phyloP scores from a whole-genome alignment of 2,329 filamentous ascomycete species.

The Epicoccum nigrum region DNA sequence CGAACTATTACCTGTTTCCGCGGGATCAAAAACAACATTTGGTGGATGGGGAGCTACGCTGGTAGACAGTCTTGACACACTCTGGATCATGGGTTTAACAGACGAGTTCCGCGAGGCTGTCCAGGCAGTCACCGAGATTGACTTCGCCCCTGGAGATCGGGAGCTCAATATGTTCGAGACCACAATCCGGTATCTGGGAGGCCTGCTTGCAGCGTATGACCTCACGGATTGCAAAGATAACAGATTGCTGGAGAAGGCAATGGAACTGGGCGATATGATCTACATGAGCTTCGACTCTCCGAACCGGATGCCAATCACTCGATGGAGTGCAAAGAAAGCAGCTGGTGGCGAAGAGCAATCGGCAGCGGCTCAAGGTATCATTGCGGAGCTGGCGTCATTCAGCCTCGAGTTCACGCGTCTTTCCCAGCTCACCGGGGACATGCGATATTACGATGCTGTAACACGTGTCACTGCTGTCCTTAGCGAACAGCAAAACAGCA shows the following conservation, averaged over 20 bases:
- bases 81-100: slow-evolving; percentile 71
- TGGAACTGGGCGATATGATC: slow-evolving; percentile 66
- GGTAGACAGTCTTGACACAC: slow-evolving; percentile 72
- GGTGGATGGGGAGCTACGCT: slow-evolving; percentile 88
- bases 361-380: slow-evolving; percentile 44
- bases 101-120: slow-evolving; percentile 68
- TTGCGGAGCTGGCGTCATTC: slow-evolving; percentile 53
- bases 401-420: slow-evolving; percentile 53
- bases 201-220: slow-evolving; percentile 69
- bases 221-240: slow-evolving; percentile 58
- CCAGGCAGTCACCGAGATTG: slow-evolving; percentile 60
- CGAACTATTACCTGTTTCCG: slow-evolving; percentile 75
- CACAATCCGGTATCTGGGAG: slow-evolving; percentile 72
- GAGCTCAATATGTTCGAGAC: slow-evolving; percentile 71
- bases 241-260: slow-evolving; percentile 63
- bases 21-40: slow-evolving; percentile 74
- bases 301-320: slow-evolving; percentile 64
- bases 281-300: slow-evolving; percentile 70
- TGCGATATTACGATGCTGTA: slow-evolving; percentile 53
- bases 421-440: slow-evolving; percentile 51
- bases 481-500: slow-evolving; percentile 47
- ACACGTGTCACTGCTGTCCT: slow-evolving; percentile 48
- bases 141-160: slow-evolving; percentile 57
- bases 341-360: slow-evolving; percentile 37
- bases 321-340: slow-evolving; percentile 27